Percentiles rank a stretch among this genome's conserved stretches.
Conservation (phyloP, 345 rosid species). For the Heritiera fomes region DNA sequence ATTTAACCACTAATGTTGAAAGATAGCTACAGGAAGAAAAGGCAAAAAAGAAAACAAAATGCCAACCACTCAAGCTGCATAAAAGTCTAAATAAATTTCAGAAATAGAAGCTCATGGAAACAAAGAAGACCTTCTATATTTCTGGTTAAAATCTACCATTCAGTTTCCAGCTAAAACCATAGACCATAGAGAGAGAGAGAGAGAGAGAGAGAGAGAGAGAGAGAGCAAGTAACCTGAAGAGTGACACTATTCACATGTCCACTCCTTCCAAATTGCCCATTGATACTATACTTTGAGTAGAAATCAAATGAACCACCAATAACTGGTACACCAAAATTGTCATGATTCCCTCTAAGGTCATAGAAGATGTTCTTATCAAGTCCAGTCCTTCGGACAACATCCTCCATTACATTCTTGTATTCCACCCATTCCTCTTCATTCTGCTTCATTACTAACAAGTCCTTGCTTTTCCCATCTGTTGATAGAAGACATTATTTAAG, state of each 20-base stretch:
- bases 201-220: slow-evolving; percentile 9
- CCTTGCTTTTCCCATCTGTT: slow-evolving; percentile 90
- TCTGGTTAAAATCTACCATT: background rate
- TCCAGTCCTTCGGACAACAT: slow-evolving; percentile 63
- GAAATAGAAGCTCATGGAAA: background rate
- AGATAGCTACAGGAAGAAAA: background rate
- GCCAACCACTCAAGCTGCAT: background rate
- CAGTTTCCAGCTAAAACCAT: background rate
- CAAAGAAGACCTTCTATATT: background rate
- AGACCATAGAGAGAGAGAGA: background rate
- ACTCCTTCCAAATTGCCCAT: slow-evolving; percentile 61
- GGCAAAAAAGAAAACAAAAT: background rate
- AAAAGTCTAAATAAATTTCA: background rate
- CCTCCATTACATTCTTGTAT: slow-evolving; percentile 70
- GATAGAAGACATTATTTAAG: slow-evolving; percentile 12
- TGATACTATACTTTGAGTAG: slow-evolving; percentile 83
- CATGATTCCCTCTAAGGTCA: slow-evolving; percentile 96
- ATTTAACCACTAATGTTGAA: slow-evolving; percentile 2
- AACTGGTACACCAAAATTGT: slow-evolving; percentile 80
- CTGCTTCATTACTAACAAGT: slow-evolving; percentile 78
- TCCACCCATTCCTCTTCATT: slow-evolving; percentile 84
- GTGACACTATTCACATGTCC: slow-evolving; percentile 61
- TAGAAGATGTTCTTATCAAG: slow-evolving; percentile 70
- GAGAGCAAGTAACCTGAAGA: slow-evolving; percentile 59
- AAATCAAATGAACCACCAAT: slow-evolving; percentile 68